Evolutionary conservation across 805 yeast genomes (phyloP), one percentile per base, ranked within the genome.

Genomic region (Ogataea trehalophila): DNA sequence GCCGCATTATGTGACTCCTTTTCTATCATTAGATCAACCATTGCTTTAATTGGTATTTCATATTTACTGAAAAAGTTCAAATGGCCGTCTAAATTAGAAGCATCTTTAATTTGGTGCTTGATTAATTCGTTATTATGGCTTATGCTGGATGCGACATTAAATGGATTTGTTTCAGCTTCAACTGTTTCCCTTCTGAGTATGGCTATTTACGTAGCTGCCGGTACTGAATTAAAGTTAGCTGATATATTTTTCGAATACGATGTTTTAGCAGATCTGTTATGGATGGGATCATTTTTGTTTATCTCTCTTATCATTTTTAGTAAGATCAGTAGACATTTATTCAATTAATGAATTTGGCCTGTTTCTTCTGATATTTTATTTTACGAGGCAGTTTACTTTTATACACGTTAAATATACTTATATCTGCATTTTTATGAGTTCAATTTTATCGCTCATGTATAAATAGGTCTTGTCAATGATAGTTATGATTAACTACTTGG

Each of bases 31-130:
- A 65, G 76, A 55, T 60, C 81, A 18, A 64, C 72, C 41, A 77
- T 84, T 47, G 84, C 88, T 3, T 75, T 85, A 56, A 66, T 85
- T 39, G 95, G 95, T 3, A 76, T 86, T 34, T 74, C 82, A 5
- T 85, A 81, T 58, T 89, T 88, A 22, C 74, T 86, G 33, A 74
- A 87, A 55, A 81, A 79, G 53, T 70, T 83, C 36, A 84, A 82
- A 56, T 85, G 92, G 92, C 66, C 74, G 42, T 76, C 85, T 0
- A 74, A 81, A 17, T 65, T 80, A 39, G 90, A 86, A 57, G 83
- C 85, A 13, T 74, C 85, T 4, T 66, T 77, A 39, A 72, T 82
- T 4, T 84, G 88, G 85, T 69, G 80, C 13, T 63, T 80, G 20
- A 67, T 83, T 46, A 83, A 82, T 63, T 77, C 85, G 0, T 77